phyloP scores from a whole-genome alignment of 163 green algal genomes.

The Trebouxia gelatinosa region DNA sequence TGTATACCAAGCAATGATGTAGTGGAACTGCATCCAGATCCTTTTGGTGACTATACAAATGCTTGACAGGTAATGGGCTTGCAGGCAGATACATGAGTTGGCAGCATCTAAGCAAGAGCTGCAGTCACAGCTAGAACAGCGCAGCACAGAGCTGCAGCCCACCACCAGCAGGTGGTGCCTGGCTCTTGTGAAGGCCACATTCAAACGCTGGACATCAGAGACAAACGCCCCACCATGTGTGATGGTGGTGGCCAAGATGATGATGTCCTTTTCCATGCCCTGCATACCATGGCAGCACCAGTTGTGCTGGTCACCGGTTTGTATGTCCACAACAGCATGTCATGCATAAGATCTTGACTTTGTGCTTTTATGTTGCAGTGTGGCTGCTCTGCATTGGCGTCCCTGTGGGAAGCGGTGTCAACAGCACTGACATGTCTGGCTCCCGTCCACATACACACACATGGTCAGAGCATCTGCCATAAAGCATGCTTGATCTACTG shows the following conservation, averaged over 20 bases:
- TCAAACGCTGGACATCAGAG: constrained; percentile 67
- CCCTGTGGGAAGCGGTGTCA: too few relatives aligned
- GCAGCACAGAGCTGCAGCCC: constrained; percentile 51
- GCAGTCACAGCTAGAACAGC: constrained; percentile 35
- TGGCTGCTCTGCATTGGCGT: neutral
- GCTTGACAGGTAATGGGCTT: too few relatives aligned
- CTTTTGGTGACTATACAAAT: too few relatives aligned
- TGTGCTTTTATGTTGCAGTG: neutral
- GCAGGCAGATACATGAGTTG: too few relatives aligned
- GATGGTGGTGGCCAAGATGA: constrained; percentile 73
- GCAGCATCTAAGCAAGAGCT: constrained; percentile 25
- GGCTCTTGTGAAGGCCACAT: constrained; percentile 80
- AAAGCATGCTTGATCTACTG: too few relatives aligned
- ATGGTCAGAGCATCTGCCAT: too few relatives aligned
- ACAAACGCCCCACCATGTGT: constrained; percentile 50
- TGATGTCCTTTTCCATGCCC: constrained; percentile 79
- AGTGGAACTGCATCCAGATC: too few relatives aligned
- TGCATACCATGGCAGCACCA: constrained; percentile 46
- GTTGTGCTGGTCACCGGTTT: too few relatives aligned
- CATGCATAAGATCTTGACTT: neutral
- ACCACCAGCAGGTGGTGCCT: constrained; percentile 73
- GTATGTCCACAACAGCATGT: neutral
- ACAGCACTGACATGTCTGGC: too few relatives aligned
- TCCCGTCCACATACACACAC: too few relatives aligned
- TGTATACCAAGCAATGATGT: too few relatives aligned